Evolutionary conservation across 2,329 filamentous ascomycete species (phyloP).

Genomic region (Sporothrix globosa): DNA sequence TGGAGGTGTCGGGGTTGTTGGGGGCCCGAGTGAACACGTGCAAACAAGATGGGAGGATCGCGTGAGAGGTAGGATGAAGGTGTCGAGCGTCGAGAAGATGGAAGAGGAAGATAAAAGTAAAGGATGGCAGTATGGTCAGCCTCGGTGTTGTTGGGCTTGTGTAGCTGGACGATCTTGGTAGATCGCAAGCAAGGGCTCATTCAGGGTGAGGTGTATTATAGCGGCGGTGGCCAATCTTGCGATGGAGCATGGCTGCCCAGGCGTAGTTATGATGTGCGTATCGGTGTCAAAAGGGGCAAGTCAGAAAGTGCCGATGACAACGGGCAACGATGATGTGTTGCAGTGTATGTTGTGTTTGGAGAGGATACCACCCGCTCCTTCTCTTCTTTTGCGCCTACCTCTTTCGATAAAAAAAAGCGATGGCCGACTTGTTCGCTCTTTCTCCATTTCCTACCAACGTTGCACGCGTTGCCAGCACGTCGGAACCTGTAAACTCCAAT

Average conservation of each 20-base stretch:
- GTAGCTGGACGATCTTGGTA: conserved; percentile 15
- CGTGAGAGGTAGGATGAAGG: neutral
- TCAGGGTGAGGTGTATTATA: conserved; percentile 24
- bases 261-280: neutral
- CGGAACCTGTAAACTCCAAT: conserved; percentile 21
- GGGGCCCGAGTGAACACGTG: neutral
- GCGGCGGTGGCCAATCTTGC: conserved; percentile 25
- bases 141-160: conserved; percentile 7
- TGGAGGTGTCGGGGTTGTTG: neutral
- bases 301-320: neutral
- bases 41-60: neutral
- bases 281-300: neutral
- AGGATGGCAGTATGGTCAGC: neutral
- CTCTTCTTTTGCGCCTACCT: neutral
- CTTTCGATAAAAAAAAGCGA: neutral
- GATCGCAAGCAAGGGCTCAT: conserved; percentile 23
- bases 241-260: conserved; percentile 16
- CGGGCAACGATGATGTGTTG: conserved; percentile 13
- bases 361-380: neutral
- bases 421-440: conserved; percentile 21
- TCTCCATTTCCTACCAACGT: conserved; percentile 21
- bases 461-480: conserved; percentile 28
- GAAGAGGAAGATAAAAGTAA: neutral
- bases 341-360: conserved; percentile 8
- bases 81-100: neutral